Base-by-base conservation (phyloP, 2,329 filamentous ascomycete species). In the Diaporthe vexans region DNA sequence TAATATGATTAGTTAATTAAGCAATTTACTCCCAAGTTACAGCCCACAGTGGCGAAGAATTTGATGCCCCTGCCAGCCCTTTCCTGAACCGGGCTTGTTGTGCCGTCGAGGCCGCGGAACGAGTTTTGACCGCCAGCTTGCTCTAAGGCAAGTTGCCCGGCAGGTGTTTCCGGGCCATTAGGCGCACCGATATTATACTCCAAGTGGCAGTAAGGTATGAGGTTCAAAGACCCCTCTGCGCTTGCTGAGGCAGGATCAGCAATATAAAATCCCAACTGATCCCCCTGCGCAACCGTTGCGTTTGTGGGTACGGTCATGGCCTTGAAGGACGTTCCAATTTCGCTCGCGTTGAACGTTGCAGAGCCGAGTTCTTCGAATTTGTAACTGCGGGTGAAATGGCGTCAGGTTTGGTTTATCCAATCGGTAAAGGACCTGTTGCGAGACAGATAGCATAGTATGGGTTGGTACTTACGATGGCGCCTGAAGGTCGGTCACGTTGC, bases 131-230 rank as follows among this genome's bases (percentile, higher is more conserved):
- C 67, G 26, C 17, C 35, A 11, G 48, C 58, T 33, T 74, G 73
- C 40, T 74, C 26, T 6, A 65, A 67, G 2, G 54, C 29, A 21
- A 74, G 21, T n/a, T 74, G 67, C 4, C 58, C 67, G 15, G 48
- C 33, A 17, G 68, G 58, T 21, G 51, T 43, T 52, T 48, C 48
- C 10, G 65, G 56, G 17, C 57, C 19, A 26, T 74, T 74, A 4
- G 48, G 11, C 13, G 57, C 56, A 7, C 51, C 73, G 1, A 48
- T 43, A 24, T 72, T 72, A 21, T 72, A 74, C 24, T 74, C 73
- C 15, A 74, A 51, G 26, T 74, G 68, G n/a, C 73, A 74, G 40
- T 65, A 72, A 4, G 73, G 68, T 37, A 74, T 43, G n/a, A 74
- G 40, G 33, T 65, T 72, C n/a, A 52, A n/a, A 7, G 68, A 71